Evolutionary conservation across 1,284 basidiomycete species (phyloP), one percentile per base, ranked within the genome.

Genomic region (Malassezia slooffiae): DNA sequence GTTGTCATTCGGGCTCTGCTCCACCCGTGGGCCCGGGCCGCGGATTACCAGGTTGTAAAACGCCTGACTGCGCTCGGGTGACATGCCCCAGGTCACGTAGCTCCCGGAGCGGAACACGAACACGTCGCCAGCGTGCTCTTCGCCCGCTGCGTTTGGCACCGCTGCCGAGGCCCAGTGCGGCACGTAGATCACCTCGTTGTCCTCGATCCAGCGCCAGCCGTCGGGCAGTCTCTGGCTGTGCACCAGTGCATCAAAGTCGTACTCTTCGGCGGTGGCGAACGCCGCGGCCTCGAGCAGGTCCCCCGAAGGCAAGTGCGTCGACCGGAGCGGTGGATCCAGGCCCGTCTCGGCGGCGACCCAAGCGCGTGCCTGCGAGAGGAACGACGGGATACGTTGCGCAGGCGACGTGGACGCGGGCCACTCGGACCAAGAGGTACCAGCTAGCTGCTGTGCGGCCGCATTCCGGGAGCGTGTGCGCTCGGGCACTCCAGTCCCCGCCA

Each of bases 1-100:
- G 31, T 58, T 54, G 1, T 43, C 36, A 27, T 64, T 64, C 13
- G 39, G 36, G 3, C 39, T 52, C 0, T 50, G 26, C 33, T 68
- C 65, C 15, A 63, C 51, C 22, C 43, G 40, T 8, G 46, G 37
- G 34, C 47, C 38, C 20, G 55, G 41, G 1, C 54, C 56, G 21
- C 55, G 55, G 10, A 64, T 57, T 3, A 67, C 58, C 12, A 40
- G 50, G 19, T 55, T 34, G 21, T 61, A 42, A 34, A 68, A 63
- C 11, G 57, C 43, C 7, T 31, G 39, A 12, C 52, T 54, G 34
- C 58, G 55, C 37, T 62, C 62, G 29, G 54, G 36, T 20, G 55
- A 47, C 41, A 68, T 32, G 6, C 63, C 63, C 65, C 65, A 68
- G 0, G 65, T 67, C 12, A 67, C 60, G 34, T 61, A 68, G 30